Evolutionary conservation across 2,329 filamentous ascomycete species (phyloP).

Genomic region (Epichloe sibirici): DNA sequence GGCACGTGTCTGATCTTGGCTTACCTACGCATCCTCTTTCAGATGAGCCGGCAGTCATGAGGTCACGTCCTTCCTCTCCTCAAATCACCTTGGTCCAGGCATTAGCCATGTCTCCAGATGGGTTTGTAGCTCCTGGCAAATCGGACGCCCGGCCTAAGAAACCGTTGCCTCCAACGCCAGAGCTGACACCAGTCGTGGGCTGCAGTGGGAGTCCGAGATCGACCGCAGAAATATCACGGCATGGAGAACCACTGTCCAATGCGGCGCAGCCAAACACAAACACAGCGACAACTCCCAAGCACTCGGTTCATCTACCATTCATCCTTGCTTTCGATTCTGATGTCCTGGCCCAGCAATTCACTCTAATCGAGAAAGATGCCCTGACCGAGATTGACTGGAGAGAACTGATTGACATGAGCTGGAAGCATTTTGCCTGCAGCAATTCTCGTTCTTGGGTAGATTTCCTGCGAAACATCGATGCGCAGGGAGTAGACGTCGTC

Average conservation of each 20-base stretch:
- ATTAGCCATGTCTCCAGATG: constrained; percentile 14
- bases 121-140: neutral
- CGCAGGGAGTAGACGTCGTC: constrained; percentile 68
- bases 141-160: constrained; percentile 7
- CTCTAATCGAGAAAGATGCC: constrained; percentile 75
- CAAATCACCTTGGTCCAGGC: constrained; percentile 37
- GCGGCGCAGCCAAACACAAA: constrained; percentile 20
- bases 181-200: constrained; percentile 32
- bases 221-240: constrained; percentile 15
- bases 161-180: constrained; percentile 29
- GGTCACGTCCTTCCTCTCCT: constrained; percentile 26
- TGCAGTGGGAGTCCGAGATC: constrained; percentile 17
- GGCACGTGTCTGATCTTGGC: constrained; percentile 6
- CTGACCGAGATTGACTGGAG: constrained; percentile 83
- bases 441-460: constrained; percentile 69
- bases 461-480: constrained; percentile 60
- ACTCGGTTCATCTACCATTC: constrained; percentile 59
- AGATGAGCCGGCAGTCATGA: neutral
- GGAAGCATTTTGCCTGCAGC: constrained; percentile 57
- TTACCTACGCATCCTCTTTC: constrained; percentile 23
- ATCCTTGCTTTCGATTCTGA: constrained; percentile 72
- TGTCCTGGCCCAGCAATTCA: constrained; percentile 69
- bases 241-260: constrained; percentile 24
- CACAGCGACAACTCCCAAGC: constrained; percentile 22
- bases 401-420: constrained; percentile 71